Base-by-base conservation (phyloP, 805 yeast genomes). In the Myxozyma mucilagina region DNA sequence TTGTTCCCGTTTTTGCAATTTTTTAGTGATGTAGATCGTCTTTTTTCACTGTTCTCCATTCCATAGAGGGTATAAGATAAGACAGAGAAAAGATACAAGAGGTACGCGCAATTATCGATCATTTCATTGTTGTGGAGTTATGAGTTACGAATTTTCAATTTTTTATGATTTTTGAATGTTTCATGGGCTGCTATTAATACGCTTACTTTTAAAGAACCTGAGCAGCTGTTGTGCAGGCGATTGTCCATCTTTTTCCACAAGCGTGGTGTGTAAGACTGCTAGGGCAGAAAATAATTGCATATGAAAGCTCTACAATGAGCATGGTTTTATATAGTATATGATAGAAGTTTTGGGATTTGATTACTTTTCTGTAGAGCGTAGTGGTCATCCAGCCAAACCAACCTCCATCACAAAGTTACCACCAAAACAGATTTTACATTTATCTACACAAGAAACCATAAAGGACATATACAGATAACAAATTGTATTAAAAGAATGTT, bases 401-500 rank as follows among this genome's bases (percentile, higher is more conserved):
- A 24, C 29, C 4, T 24, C 29, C 29, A 3, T 24, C 29, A 24
- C 4, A 4, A 24, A 24, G 29, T 4, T 4, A 24, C 29, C 29
- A 4, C 5, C 4, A 41, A 3, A 14, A 20, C n/a, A 41, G 20
- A 4, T 41, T 13, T 41, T 6, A 14, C 2, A 9, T 13, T 9
- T 41, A n/a, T 20, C n/a, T 41, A 41, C 10, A 9, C 39, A 13
- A 29, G 29, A 14, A 18, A 14, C 47, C 7, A 14, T 16, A 18
- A 45, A 29, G 31, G 24, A 45, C n/a, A 13, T 24, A 14, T 24
- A 31, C 14, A 1, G 6, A 6, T 11, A 47, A 9, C 31, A 6
- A 7, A 41, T 14, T 11, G 48, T 13, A 53, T 5, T 9, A 35
- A 18, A 24, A 16, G 38, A 43, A 56, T 62, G 66, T 62, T 34